These are phyloP conservation scores for Termitomyces sp. DNA, from an alignment of 768 basidiomycete genomes.

Conservation along the genomic window DNA sequence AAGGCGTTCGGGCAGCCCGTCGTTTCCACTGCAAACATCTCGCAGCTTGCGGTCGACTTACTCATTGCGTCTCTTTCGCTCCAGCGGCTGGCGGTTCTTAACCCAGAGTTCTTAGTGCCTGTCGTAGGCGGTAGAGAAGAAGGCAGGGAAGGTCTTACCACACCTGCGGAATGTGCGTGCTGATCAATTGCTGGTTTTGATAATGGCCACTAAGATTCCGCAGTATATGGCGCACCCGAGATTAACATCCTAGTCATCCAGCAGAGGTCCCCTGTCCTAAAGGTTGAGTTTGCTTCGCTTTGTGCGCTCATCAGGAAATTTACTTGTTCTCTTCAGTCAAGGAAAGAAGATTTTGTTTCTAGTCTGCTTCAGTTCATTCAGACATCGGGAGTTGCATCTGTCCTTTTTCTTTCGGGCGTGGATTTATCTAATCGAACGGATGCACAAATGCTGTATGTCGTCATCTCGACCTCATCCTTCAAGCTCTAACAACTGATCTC, in stretches of 20 bases:
- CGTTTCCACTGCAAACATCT: conserved; percentile 77
- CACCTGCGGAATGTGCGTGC: conserved; percentile 68
- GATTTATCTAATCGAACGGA: conserved; percentile 72
- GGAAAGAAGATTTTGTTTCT: conserved; percentile 63
- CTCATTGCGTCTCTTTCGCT: conserved; percentile 64
- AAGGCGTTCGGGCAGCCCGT: conserved; percentile 41
- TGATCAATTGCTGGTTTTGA: not conserved
- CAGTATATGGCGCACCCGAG: conserved; percentile 61
- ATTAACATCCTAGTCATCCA: conserved; percentile 59
- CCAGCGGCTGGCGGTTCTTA: conserved; percentile 55
- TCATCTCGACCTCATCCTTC: not conserved
- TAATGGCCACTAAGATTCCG: not conserved
- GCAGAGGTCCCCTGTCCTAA: conserved; percentile 75
- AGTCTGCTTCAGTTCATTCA: conserved; percentile 54
- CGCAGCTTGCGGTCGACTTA: conserved; percentile 75
- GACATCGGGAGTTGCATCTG: conserved; percentile 40
- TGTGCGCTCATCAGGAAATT: not conserved
- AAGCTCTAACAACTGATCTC: not conserved
- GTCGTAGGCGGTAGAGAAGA: conserved; percentile 71
- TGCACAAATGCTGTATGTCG: conserved; percentile 67
- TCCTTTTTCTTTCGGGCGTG: conserved; percentile 70
- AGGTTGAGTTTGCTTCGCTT: conserved; percentile 37
- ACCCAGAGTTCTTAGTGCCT: conserved; percentile 60
- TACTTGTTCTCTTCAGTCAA: conserved; percentile 34
- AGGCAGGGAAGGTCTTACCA: conserved; percentile 55